Percentiles rank a stretch among this genome's conserved stretches.
Evolutionary conservation across 441 rosid genomes (phyloP).

Genomic region (Geranium incanum): DNA sequence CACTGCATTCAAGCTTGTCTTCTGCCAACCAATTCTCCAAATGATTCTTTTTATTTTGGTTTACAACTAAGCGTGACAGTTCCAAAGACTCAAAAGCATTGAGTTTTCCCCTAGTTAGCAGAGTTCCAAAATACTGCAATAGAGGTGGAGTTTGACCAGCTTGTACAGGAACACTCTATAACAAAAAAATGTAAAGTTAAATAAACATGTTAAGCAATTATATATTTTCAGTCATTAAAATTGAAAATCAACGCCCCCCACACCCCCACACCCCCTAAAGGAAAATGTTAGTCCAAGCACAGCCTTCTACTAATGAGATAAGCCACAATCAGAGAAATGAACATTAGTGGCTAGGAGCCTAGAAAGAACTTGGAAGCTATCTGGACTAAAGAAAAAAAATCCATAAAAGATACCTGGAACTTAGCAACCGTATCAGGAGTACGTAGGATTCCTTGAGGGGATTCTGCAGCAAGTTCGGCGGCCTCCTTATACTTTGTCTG

Average conservation of each 20-base stretch:
- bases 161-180: slow-evolving; percentile 98
- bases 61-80: slow-evolving; percentile 94
- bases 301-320: neutral
- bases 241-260: too few species aligned
- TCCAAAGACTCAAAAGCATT: slow-evolving; percentile 96
- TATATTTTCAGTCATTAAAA: neutral
- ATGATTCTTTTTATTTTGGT: slow-evolving; percentile 96
- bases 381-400: neutral
- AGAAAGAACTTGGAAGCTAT: too few species aligned
- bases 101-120: slow-evolving; percentile 91
- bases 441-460: slow-evolving; percentile 96
- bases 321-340: neutral
- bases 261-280: too few species aligned
- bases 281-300: too few species aligned
- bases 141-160: slow-evolving; percentile 98
- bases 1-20: slow-evolving; percentile 97
- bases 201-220: neutral
- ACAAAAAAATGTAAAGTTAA: neutral
- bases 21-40: slow-evolving; percentile 98
- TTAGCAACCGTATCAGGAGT: slow-evolving; percentile 98
- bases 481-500: slow-evolving; percentile 99
- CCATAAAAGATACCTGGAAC: slow-evolving; percentile 64
- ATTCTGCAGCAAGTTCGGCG: slow-evolving; percentile 99
- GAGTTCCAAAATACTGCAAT: slow-evolving; percentile 97
- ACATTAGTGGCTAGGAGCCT: too few species aligned